phyloP scores from a whole-genome alignment of 2,329 filamentous ascomycete genomes.

The Scytalidium lignicola region DNA sequence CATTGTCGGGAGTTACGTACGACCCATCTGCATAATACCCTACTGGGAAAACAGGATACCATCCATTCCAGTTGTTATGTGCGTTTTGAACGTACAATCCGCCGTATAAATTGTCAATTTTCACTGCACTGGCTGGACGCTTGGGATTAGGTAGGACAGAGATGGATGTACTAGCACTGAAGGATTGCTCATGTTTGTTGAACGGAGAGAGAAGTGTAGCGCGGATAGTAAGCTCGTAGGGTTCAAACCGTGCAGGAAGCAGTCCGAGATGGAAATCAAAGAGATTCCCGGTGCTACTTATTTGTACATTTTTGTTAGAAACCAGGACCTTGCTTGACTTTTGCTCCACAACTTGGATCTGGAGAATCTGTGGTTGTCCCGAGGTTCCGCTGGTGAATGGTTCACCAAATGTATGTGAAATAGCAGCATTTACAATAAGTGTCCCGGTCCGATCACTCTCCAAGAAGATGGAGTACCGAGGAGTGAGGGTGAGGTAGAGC shows the following conservation, averaged over 20 bases:
- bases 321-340: slow-evolving; percentile 22
- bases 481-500: slow-evolving; percentile 35
- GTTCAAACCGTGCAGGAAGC: slow-evolving; percentile 25
- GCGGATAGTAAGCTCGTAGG: slow-evolving; percentile 33
- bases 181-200: too few relatives aligned
- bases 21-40: slow-evolving; percentile 32
- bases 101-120: slow-evolving; percentile 41
- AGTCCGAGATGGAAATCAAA: slow-evolving; percentile 29
- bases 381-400: slow-evolving; percentile 23
- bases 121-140: slow-evolving; percentile 38
- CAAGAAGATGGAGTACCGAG: slow-evolving; percentile 43
- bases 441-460: slow-evolving; percentile 32
- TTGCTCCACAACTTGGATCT: slow-evolving; percentile 25
- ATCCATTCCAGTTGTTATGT: slow-evolving; percentile 21
- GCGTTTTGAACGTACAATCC: slow-evolving; percentile 37
- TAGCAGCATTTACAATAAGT: slow-evolving; percentile 37
- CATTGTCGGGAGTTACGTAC: slow-evolving; percentile 18
- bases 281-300: slow-evolving; percentile 33
- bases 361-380: slow-evolving; percentile 11
- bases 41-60: slow-evolving; percentile 38
- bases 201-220: slow-evolving; percentile 26
- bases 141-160: slow-evolving; percentile 36
- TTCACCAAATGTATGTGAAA: slow-evolving; percentile 34
- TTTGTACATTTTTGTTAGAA: slow-evolving; percentile 20
- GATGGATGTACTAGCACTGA: slow-evolving; percentile 31